These are phyloP conservation scores for Nakazawaea ernobii DNA, from an alignment of 805 yeast species.

Conservation along the genomic window DNA sequence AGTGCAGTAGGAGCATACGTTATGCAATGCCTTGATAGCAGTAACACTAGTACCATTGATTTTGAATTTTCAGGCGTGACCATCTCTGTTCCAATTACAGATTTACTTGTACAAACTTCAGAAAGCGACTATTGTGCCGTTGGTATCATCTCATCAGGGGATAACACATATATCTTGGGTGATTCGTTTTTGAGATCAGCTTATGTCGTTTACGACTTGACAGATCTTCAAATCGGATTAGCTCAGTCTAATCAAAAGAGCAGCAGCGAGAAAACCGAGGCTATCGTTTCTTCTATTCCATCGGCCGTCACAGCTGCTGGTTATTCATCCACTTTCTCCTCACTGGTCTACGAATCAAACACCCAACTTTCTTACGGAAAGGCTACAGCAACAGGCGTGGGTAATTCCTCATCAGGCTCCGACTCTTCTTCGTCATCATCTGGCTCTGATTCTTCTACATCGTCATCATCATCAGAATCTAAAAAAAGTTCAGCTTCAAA, in stretches of 20 bases:
- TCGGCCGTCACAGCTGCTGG: constrained; percentile 41
- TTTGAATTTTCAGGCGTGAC: constrained; percentile 56
- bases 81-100: constrained; percentile 43
- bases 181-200: constrained; percentile 47
- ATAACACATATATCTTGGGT: constrained; percentile 38
- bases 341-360: constrained; percentile 13
- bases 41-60: constrained; percentile 25
- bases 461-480: not conserved
- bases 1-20: constrained; percentile 36
- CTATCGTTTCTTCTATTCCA: constrained; percentile 41
- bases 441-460: not conserved
- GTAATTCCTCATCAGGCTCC: not conserved
- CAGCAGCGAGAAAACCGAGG: constrained; percentile 34
- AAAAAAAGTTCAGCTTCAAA: not conserved
- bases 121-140: constrained; percentile 34
- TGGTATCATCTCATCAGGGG: constrained; percentile 31
- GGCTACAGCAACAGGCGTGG: not conserved
- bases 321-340: constrained; percentile 38
- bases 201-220: constrained; percentile 52
- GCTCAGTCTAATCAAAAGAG: constrained; percentile 36
- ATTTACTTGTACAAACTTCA: constrained; percentile 14
- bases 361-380: constrained; percentile 1
- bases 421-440: not conserved
- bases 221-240: constrained; percentile 33
- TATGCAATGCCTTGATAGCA: constrained; percentile 34